Conservation (phyloP, 2,329 filamentous ascomycete genomes). For the Beauveria asiatica region DNA sequence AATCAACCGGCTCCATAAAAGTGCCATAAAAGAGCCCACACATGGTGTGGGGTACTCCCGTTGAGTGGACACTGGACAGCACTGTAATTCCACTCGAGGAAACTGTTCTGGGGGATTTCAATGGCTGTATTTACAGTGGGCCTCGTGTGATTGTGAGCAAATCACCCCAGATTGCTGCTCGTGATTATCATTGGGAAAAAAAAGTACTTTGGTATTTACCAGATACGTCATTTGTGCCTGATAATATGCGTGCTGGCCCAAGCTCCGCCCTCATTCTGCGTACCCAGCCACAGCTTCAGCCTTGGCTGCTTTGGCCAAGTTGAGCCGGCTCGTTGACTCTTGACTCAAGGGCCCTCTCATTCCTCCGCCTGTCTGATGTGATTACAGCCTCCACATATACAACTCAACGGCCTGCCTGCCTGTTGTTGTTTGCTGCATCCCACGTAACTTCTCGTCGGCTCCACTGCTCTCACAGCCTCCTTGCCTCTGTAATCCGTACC, state of each 20-base stretch:
- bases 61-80: neutral
- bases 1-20: neutral
- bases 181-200: neutral
- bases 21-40: neutral
- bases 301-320: too few species aligned
- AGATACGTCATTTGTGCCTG: constrained; percentile 10
- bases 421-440: neutral
- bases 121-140: neutral
- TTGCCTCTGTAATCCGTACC: neutral
- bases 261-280: neutral
- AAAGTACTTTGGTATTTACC: neutral
- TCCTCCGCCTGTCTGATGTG: neutral
- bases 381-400: neutral
- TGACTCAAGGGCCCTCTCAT: neutral
- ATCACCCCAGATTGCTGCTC: neutral
- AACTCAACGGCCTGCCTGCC: neutral
- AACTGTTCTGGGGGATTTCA: neutral
- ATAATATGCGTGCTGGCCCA: neutral
- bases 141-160: neutral
- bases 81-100: neutral
- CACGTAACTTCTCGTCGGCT: neutral
- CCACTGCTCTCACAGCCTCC: neutral
- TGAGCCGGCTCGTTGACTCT: neutral
- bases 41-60: neutral
- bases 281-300: neutral